phyloP scores from a whole-genome alignment of 2,329 filamentous ascomycete genomes.

The Claviceps lovelessii region DNA sequence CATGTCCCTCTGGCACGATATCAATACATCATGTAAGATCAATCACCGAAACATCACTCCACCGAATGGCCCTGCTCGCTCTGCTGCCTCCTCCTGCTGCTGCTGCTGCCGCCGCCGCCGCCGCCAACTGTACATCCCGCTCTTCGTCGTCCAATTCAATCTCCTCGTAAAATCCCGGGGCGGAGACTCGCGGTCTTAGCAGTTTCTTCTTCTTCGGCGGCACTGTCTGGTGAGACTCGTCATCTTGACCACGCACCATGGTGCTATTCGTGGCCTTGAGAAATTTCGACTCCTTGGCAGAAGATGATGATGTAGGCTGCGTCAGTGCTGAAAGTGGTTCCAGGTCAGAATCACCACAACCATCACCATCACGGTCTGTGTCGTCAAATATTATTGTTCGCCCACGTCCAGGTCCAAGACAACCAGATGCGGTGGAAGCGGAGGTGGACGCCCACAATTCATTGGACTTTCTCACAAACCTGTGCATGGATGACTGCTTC shows the following conservation, averaged over 20 bases:
- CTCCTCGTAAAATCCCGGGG: conserved; percentile 25
- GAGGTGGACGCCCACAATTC: neutral
- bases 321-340: conserved; percentile 1
- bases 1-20: neutral
- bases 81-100: conserved; percentile 2
- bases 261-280: neutral
- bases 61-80: conserved; percentile 10
- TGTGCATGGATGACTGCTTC: conserved; percentile 22
- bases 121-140: conserved; percentile 11
- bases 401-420: neutral
- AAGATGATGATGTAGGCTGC: neutral
- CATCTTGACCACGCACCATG: conserved; percentile 2
- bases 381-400: neutral
- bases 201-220: conserved; percentile 22
- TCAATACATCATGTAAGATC: conserved; percentile 14
- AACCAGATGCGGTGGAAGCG: neutral
- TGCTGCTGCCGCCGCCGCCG: conserved; percentile 4
- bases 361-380: neutral
- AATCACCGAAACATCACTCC: conserved; percentile 21
- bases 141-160: conserved; percentile 14
- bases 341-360: conserved; percentile 6
- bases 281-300: neutral
- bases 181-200: conserved; percentile 22
- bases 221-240: neutral
- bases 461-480: conserved; percentile 10